Conservation (phyloP, 164 flowering plant genomes). For the Umbilicus rupestris region DNA sequence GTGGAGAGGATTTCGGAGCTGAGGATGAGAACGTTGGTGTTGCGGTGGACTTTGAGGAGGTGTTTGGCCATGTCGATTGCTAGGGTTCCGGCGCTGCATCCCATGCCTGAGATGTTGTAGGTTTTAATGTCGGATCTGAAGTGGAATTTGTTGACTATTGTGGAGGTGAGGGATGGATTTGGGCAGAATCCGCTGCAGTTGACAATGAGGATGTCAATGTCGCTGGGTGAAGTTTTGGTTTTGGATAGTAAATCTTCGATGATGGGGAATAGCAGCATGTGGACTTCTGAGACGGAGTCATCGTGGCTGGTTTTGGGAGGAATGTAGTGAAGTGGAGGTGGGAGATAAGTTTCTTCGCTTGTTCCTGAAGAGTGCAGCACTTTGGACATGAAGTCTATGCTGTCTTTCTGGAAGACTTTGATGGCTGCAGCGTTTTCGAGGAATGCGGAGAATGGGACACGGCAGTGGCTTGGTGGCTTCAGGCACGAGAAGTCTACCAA, state of each 20-base stretch:
- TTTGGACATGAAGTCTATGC: conserved; percentile 50
- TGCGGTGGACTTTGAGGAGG: conserved; percentile 26
- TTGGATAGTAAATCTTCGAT: conserved; percentile 55
- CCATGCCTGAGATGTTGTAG: conserved; percentile 70
- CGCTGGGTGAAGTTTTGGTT: conserved; percentile 31
- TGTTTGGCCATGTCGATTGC: conserved; percentile 41
- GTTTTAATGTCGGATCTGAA: conserved; percentile 48
- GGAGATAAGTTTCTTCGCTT: conserved; percentile 50
- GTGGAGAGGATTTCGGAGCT: conserved; percentile 63
- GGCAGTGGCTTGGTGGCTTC: conserved; percentile 40
- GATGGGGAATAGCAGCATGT: conserved; percentile 45
- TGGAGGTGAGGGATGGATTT: conserved; percentile 54
- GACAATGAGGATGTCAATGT: conserved; percentile 49
- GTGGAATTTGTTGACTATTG: conserved; percentile 40
- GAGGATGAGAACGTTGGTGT: conserved; percentile 43
- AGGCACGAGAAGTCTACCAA: conserved; percentile 62
- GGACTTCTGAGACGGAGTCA: conserved; percentile 44
- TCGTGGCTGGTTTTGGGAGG: conserved; percentile 43
- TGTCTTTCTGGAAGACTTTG: conserved; percentile 28
- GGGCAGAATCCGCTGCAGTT: conserved; percentile 71
- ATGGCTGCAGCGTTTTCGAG: conserved; percentile 33
- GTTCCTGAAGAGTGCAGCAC: conserved; percentile 42
- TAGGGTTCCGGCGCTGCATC: conserved; percentile 59
- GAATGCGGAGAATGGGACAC: conserved; percentile 45
- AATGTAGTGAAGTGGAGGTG: conserved; percentile 49